Evolutionary conservation across 2,329 filamentous ascomycete genomes (phyloP), one percentile per base, ranked within the genome.

Genomic region (Fusarium coffeatum): DNA sequence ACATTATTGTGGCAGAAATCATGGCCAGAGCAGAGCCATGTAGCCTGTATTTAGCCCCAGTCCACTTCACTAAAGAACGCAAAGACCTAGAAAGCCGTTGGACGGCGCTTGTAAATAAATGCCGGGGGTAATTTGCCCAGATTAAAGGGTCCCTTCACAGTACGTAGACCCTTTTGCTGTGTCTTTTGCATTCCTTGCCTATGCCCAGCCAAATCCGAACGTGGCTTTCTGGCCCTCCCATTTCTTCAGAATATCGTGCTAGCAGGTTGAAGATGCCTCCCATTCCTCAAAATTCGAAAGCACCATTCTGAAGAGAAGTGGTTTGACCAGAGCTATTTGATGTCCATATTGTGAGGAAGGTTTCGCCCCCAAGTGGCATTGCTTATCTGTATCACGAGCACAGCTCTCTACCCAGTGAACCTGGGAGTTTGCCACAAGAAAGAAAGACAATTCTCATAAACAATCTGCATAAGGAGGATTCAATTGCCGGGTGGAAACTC

Each of bases 61-160:
- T 55, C 58, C 67, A 50, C 53, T 58, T 53, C 55, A 57, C 37
- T 46, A 40, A 56, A 59, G 55, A 59, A 54, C 42, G 55, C 32
- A 57, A 63, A 57, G 49, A 68, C 51, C 69, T 47, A 48, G 55
- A 41, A 62, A 42, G 57, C 57, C 57, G 68, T 73, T 73, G 40
- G 34, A 55, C 42, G 50, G 49, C 49, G 50, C 51, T 53, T 46
- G 55, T 49, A 73, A 68, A 55, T 66, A 63, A 66, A 55, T 64
- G 60, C 66, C 62, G 60, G 59, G 55, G 45, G 46, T 55, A 53
- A 60, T 55, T 43, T 55, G 42, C 40, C 37, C 59, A 22, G 20
- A 37, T 27, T 53, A 47, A 30, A 18, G 58, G 56, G 58, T 67
- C 53, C 58, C 6, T 43, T 27, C n/a, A 27, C n/a, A 34, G 30